A percentile compares a stretch with the other conserved stretches of the same genome.
These are phyloP conservation scores for Mycena maculata DNA, from an alignment of 768 basidiomycete genomes.

Conservation along the genomic window DNA sequence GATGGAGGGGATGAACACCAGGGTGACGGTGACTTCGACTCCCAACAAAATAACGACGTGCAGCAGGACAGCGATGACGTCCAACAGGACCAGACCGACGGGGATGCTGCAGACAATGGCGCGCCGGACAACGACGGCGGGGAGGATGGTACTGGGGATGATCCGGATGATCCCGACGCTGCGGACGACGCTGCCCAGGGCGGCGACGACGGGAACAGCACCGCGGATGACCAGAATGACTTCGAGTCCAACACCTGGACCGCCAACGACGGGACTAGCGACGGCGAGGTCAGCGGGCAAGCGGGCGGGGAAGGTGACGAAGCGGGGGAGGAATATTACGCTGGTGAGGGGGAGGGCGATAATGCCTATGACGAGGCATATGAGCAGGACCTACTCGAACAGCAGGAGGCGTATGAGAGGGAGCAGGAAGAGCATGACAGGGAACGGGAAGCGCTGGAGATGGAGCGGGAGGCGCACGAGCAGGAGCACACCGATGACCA, in stretches of 20 bases:
- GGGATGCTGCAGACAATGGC: no score
- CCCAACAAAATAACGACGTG: background rate
- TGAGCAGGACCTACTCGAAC: background rate
- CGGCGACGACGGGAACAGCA: background rate
- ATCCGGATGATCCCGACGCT: no score
- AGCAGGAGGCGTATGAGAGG: background rate
- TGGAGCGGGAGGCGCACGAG: conserved; percentile 2
- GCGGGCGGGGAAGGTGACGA: background rate
- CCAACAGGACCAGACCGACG: no score
- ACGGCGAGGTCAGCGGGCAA: background rate
- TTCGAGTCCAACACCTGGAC: background rate
- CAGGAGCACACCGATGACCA: no score
- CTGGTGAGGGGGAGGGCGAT: background rate
- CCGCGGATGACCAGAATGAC: background rate
- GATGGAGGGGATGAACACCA: no score
- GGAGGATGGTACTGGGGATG: no score
- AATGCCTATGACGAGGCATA: background rate
- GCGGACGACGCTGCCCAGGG: no score
- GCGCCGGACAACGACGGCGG: no score
- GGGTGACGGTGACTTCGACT: background rate
- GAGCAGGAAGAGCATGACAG: background rate
- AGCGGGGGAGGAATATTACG: background rate
- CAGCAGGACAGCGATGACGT: background rate
- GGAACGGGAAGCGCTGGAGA: background rate
- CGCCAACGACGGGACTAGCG: background rate